Percentiles rank a stretch among this genome's conserved stretches.
Evolutionary conservation across 352 stramenopile species (phyloP).

Genomic region (Globisporangium megalacanthum): DNA sequence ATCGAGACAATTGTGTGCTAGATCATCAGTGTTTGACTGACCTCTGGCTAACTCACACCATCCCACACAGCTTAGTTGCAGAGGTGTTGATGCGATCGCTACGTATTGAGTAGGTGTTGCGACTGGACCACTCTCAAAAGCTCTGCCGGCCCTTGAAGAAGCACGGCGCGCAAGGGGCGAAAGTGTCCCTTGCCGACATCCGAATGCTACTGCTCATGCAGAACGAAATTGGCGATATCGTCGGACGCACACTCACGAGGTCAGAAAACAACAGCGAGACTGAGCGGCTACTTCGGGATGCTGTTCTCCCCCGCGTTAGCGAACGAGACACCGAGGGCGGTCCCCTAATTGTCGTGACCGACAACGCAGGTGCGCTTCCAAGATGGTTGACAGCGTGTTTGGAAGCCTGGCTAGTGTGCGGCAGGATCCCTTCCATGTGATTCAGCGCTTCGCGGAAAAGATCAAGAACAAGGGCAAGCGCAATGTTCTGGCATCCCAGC

Average conservation of each 20-base stretch:
- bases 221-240: neutral
- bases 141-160: neutral
- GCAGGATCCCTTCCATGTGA: neutral
- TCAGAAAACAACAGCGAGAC: neutral
- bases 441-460: neutral
- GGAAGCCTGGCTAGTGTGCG: neutral
- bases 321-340: neutral
- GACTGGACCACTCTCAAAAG: neutral
- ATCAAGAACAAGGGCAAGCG: neutral
- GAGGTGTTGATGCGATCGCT: neutral
- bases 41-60: neutral
- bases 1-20: neutral
- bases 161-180: neutral
- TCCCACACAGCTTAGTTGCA: neutral
- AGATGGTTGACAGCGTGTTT: neutral
- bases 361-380: neutral
- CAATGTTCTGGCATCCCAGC: neutral
- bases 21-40: neutral
- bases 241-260: neutral
- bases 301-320: neutral
- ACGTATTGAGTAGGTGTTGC: neutral
- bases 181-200: neutral
- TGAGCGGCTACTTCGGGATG: neutral
- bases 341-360: neutral
- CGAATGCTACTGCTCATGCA: neutral